These are phyloP conservation scores for Sphaerostilbella broomeana DNA, from an alignment of 2,329 filamentous ascomycete species.

Conservation along the genomic window DNA sequence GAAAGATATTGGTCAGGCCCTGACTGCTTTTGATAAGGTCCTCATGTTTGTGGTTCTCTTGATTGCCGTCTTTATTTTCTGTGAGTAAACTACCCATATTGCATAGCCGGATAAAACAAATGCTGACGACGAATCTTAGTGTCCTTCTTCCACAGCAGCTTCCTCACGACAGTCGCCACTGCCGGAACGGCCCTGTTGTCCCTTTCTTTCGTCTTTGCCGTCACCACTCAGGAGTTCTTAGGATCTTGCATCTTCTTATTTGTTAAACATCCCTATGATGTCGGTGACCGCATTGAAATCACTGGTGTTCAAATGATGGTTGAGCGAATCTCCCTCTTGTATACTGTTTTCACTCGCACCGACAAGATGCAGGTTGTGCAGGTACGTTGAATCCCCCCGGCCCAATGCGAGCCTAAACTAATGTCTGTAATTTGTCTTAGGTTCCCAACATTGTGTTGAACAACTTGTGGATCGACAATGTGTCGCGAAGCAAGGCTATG, in stretches of 20 bases:
- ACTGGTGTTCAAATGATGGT: conserved; percentile 65
- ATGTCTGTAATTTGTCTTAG: conserved; percentile 28
- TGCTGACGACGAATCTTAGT: conserved; percentile 39
- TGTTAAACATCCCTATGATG: conserved; percentile 96
- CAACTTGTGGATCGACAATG: conserved; percentile 90
- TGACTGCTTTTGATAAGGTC: conserved; percentile 82
- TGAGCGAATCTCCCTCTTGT: conserved; percentile 89
- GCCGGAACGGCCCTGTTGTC: conserved; percentile 89
- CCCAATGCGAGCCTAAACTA: not conserved
- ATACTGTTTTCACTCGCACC: conserved; percentile 83
- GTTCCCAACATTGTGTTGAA: conserved; percentile 91
- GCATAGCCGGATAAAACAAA: not conserved
- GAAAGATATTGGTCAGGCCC: conserved; percentile 95
- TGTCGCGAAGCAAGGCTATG: conserved; percentile 87
- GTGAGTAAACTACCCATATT: conserved; percentile 37
- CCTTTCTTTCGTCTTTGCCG: conserved; percentile 92
- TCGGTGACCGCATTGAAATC: conserved; percentile 89
- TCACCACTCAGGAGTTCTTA: conserved; percentile 89
- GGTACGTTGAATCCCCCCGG: conserved; percentile 21
- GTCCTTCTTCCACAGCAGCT: conserved; percentile 80
- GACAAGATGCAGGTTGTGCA: conserved; percentile 70
- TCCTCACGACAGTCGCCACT: conserved; percentile 78
- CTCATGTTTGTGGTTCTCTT: conserved; percentile 75
- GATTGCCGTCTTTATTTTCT: conserved; percentile 75
- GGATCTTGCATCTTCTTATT: conserved; percentile 98